Base-by-base conservation (phyloP, 345 rosid species). In the Aegle marmelos region DNA sequence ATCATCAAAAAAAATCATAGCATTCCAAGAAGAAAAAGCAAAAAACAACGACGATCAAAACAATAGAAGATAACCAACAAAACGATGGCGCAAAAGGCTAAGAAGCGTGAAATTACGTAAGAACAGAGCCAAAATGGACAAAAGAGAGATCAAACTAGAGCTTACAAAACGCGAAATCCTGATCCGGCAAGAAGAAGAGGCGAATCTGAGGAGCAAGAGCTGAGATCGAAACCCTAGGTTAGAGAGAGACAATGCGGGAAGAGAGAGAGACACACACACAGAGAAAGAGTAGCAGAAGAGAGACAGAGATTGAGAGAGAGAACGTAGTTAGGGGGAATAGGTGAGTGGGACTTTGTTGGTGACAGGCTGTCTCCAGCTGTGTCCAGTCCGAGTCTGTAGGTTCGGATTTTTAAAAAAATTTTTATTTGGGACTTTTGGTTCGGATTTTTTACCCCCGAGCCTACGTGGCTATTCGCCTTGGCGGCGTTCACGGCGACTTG, bases 281-380 rank as follows among this genome's bases (percentile, higher is more conserved):
- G 54, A 76, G 48, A 74, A 68, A 69, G 66, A 53, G 75, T 59
- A 64, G 28, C 64, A 30, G 65, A 34, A 36, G 67, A 28, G 68
- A 39, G 63, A 21, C 66, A 78, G 72, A 48, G 76, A 65, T 63
- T 73, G 80, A 73, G 57, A 53, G 30, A 54, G 69, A 58, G 73
- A 77, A 70, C 79, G 83, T 75, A 81, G 84, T 78, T 87, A 62
- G 87, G 80, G 57, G 86, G 87, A 86, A 84, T 83, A 83, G 88
- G 88, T 85, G 85, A 89, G 91, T 89, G 94, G 91, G 88, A 86
- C 94, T 90, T 89, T 89, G 98, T 94, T 94, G 97, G 92, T 89
- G 98, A 92, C 99, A 96, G 98, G 82, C 98, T 96, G 98, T 92
- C 83, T 90, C 98, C 99, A 96, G 98, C 99, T 96, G 92, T 91